Evolutionary conservation across 495 filamentous ascomycete genomes (phyloP), one percentile per base, ranked within the genome.

Genomic region (Parathielavia hyrcaniae): DNA sequence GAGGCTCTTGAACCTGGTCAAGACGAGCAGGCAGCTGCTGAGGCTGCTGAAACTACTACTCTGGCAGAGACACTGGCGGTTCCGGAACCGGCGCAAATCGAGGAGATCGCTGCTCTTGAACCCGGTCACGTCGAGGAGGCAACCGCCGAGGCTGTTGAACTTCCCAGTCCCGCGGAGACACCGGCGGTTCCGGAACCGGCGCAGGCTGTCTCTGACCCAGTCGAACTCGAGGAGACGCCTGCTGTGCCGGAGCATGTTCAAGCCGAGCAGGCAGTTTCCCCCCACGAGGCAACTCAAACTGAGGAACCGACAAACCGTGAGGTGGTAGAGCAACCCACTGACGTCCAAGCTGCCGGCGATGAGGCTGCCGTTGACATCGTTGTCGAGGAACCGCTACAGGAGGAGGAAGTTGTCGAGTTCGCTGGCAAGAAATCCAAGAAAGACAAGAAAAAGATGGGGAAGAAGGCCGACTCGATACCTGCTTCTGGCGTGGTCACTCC

Each of bases 341-440:
- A 50, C n/a, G 36, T 23, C 13, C 35, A 32, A n/a, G 10, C 8
- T 0, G 1, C 17, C 26, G 13, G 4, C 2, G 38, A 43, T 26
- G 23, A 7, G 23, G 1, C 38, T 19, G 11, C 26, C 9, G 11
- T n/a, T 5, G 55, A 57, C 14, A 32, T 11, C 32, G n/a, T 7
- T 35, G 11, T 11, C 14, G 30, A 49, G 11, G 46, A 48, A 14
- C 34, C 44, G 6, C 32, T 26, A 14, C 43, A 10, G 13, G 11
- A 2, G 35, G 35, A 5, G 48, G 38, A 12, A 38, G 17, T 0
- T 34, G 17, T 12, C 26, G 44, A 39, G 19, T n/a, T 38, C 6
- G n/a, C 49, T 2, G 45, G 22, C 50, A 65, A 64, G 53, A 64
- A 64, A 35, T 55, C 59, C n/a, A 64, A 63, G 54, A 67, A 67